A percentile compares a stretch with the other conserved stretches of the same genome.
These are phyloP conservation scores for Metroxylon sagu DNA, from an alignment of 176 grass and related monocot genomes.

Conservation along the genomic window DNA sequence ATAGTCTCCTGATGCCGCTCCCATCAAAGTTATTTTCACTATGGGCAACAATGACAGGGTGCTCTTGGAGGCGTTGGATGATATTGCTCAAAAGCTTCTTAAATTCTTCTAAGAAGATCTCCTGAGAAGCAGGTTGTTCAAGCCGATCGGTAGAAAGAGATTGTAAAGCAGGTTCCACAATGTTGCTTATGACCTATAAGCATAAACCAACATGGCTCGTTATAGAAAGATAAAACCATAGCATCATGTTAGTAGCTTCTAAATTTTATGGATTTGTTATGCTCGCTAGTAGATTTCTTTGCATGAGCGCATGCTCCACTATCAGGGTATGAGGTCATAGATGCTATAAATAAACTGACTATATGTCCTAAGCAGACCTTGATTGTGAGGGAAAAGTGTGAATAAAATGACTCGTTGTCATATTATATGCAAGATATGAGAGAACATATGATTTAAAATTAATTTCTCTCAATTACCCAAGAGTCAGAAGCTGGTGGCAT, in stretches of 20 bases:
- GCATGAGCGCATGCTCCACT: too few relatives aligned
- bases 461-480: conserved; percentile 37
- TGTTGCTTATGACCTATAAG: conserved; percentile 40
- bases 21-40: conserved; percentile 73
- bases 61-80: conserved; percentile 36
- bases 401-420: too few relatives aligned
- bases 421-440: too few relatives aligned
- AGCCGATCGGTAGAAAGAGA: conserved; percentile 28
- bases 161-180: conserved; percentile 52
- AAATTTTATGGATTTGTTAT: too few relatives aligned
- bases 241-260: too few relatives aligned
- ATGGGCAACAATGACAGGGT: conserved; percentile 83
- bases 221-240: too few relatives aligned
- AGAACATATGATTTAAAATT: neutral
- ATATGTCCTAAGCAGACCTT: too few relatives aligned
- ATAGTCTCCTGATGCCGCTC: conserved; percentile 56
- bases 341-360: too few relatives aligned
- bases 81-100: conserved; percentile 40
- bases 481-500: conserved; percentile 71
- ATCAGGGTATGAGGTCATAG: too few relatives aligned
- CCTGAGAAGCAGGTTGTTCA: conserved; percentile 35
- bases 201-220: neutral
- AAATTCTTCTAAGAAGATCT: conserved; percentile 43
- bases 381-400: too few relatives aligned
- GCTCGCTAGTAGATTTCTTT: too few relatives aligned